Base-by-base conservation (phyloP, 1,284 basidiomycete species). In the Termitomyces sp. region DNA sequence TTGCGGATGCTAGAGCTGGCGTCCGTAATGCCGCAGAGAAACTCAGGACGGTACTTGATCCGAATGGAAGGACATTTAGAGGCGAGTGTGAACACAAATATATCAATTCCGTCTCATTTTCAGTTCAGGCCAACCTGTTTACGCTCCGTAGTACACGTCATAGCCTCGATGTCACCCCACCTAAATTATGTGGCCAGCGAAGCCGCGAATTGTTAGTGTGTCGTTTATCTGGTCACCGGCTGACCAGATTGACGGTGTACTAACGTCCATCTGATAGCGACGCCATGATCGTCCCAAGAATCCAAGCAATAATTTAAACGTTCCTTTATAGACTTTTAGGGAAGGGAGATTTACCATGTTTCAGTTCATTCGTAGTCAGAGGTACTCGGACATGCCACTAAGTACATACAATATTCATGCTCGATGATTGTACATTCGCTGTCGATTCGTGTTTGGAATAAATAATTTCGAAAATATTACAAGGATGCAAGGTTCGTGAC, bases 21-120 rank as follows among this genome's bases (percentile, higher is more conserved):
- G 80, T 90, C 24, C 75, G 78, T 49, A 78, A 73, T 42, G 77
- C 84, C 33, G 88, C 84, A 13, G 69, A 69, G 39, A 83, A 80
- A 64, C 71, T 90, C 61, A 84, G 83, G 68, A 78, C 70, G 52
- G 67, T 90, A 44, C 68, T 90, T 53, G 87, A 90, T 62, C 73
- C 78, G 55, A 83, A 83, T 62, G 80, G 83, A 57, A 75, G 78
- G 61, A 89, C 86, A 0, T 90, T 86, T 57, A 65, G 65, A 67
- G 74, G 74, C 67, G 59, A 40, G 61, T 54, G 15, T 41, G 19
- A 24, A 50, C 13, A 33, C 40, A 13, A 10, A 19, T n/a, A 54
- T 41, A 28, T 30, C 38, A 30, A 45, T 62, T 49, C 59, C 30
- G 52, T 19, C 55, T 43, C 55, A 54, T 17, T 28, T 34, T 38